Conservation (phyloP, 2,329 filamentous ascomycete species). For the Thielaviopsis euricoi region DNA sequence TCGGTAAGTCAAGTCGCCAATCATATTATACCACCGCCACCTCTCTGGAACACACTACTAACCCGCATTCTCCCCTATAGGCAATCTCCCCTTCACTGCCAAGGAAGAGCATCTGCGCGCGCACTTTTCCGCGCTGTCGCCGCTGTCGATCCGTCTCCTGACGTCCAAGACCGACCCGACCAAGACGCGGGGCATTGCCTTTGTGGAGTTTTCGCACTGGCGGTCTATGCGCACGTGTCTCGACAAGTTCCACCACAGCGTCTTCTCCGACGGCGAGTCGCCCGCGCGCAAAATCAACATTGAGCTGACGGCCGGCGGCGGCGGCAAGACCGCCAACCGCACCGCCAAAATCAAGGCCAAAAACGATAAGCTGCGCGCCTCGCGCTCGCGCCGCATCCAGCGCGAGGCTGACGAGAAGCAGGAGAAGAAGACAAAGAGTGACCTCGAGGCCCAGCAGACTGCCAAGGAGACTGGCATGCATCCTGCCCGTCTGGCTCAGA, state of each 20-base stretch:
- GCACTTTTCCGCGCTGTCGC: conserved; percentile 66
- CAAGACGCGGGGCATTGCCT: conserved; percentile 62
- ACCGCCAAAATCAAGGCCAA: conserved; percentile 67
- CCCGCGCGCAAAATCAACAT: conserved; percentile 69
- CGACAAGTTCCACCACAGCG: conserved; percentile 75
- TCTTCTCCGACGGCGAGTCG: conserved; percentile 43
- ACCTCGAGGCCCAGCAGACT: conserved; percentile 15
- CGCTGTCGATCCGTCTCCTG: conserved; percentile 54
- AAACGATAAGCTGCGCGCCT: conserved; percentile 69
- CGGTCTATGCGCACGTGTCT: conserved; percentile 87
- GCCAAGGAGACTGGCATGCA: conserved; percentile 25
- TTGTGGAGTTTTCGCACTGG: conserved; percentile 76
- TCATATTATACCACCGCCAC: conserved; percentile 11
- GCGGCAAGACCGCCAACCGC: conserved; percentile 57
- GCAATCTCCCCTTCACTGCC: conserved; percentile 78
- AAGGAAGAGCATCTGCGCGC: conserved; percentile 50
- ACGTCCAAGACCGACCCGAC: conserved; percentile 46
- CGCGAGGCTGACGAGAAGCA: conserved; percentile 28
- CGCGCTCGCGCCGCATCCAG: conserved; percentile 32
- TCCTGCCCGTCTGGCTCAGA: conserved; percentile 30
- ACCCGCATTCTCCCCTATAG: conserved; percentile 25
- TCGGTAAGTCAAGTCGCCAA: conserved; percentile 33
- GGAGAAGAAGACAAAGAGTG: conserved; percentile 22
- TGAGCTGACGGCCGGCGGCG: conserved; percentile 79
- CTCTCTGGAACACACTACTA: conserved; percentile 15